Conservation (phyloP, 2,329 filamentous ascomycete genomes). For the Meredithiella fracta region DNA sequence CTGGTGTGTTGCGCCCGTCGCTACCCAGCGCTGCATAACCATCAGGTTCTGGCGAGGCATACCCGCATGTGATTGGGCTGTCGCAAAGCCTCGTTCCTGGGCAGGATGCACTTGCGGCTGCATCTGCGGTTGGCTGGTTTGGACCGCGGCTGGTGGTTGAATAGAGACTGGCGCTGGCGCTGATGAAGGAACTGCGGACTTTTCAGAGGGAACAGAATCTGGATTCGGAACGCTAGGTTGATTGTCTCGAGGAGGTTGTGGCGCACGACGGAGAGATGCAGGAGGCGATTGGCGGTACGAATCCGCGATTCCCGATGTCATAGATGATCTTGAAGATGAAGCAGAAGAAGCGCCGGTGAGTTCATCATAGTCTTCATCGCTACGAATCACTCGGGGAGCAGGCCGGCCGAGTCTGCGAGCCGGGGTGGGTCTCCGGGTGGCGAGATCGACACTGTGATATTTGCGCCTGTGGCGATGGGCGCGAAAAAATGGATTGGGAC, state of each 20-base stretch:
- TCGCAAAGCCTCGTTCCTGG: neutral
- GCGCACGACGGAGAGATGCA: neutral
- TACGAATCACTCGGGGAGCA: neutral
- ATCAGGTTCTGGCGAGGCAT: neutral
- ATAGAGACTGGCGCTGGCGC: neutral
- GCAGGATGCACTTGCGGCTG: constrained; percentile 1
- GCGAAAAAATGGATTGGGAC: neutral
- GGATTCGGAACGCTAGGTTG: neutral
- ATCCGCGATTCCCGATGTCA: neutral
- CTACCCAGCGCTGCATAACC: constrained; percentile 1
- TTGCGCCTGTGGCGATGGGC: neutral
- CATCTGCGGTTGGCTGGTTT: neutral
- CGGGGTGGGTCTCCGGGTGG: neutral
- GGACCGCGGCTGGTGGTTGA: neutral
- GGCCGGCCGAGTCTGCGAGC: neutral
- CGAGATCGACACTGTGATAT: neutral
- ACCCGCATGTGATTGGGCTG: neutral
- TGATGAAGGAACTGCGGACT: neutral
- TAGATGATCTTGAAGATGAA: constrained; percentile 7
- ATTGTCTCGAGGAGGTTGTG: neutral
- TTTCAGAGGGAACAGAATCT: neutral
- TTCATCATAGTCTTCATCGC: constrained; percentile 4
- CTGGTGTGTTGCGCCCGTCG: neutral
- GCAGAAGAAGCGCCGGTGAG: neutral
- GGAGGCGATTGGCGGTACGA: neutral